A percentile compares a stretch with the other conserved stretches of the same genome.
Conservation (phyloP, 306 rosid genomes). For the Inga leiocalycina region DNA sequence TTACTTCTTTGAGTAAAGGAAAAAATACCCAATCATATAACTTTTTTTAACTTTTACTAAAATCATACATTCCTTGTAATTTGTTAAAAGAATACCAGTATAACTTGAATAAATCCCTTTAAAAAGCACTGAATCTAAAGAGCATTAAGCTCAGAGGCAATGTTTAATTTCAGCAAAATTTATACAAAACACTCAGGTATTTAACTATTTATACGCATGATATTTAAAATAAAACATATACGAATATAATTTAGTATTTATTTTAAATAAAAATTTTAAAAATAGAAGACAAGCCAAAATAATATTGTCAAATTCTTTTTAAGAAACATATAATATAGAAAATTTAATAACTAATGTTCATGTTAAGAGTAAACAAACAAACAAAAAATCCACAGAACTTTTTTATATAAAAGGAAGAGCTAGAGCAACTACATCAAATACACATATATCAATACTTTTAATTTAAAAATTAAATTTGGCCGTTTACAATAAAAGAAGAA, state of each 20-base stretch:
- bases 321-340: too few species aligned
- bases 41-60: too few species aligned
- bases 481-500: constrained; percentile 18
- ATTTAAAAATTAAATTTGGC: constrained; percentile 25
- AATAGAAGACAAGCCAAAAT: neutral
- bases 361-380: neutral
- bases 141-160: too few species aligned
- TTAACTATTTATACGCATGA: neutral
- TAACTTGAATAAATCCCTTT: too few species aligned
- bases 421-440: neutral
- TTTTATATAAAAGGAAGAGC: neutral
- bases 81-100: too few species aligned
- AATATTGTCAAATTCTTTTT: neutral
- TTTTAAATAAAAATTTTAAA: neutral
- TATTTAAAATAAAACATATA: neutral
- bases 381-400: neutral
- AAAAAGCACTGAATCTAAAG: too few species aligned
- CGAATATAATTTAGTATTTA: neutral
- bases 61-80: too few species aligned
- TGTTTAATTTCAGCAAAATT: neutral
- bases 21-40: too few species aligned
- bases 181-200: neutral
- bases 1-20: too few species aligned
- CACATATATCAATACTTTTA: constrained; percentile 15
- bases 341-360: neutral